Evolutionary conservation across 2,329 filamentous ascomycete genomes (phyloP), one percentile per base, ranked within the genome.

Genomic region (Trichoderma sp.): DNA sequence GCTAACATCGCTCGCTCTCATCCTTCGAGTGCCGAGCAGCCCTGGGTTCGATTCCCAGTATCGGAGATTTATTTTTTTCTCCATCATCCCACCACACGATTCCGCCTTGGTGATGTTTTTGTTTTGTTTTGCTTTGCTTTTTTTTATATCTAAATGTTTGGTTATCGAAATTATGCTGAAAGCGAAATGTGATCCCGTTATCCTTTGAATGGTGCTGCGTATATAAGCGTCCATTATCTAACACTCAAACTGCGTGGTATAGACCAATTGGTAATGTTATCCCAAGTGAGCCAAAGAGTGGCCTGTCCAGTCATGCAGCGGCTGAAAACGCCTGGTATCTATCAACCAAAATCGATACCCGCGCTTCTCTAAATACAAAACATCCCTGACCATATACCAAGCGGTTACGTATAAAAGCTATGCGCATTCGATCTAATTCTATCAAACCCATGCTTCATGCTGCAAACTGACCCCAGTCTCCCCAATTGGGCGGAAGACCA

Each of bases 401-500:
- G 39, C 9, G n/a, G 32, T 67, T 67, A 58, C 6, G 4, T 57
- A 30, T n/a, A 39, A 32, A 57, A n/a, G 47, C 20, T 53, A 11
- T 28, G 47, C 47, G 47, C 32, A 13, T 66, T 20, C 20, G 9
- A 66, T 57, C 32, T 15, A 65, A 15, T 17, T 26, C 63, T 12
- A 20, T n/a, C 43, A 17, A 9, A 30, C 20, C 36, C 39, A 23
- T 20, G 26, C 5, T 13, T 77, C 75, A 79, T 2, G 77, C 77
- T 15, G 79, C 77, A 71, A 80, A 82, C 30, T 83, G 81, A 0
- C 78, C 80, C 83, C 82, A 84, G 13, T 84, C 83, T 11, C 79
- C 79, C 86, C 86, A 88, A 55, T 86, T 87, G 1, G 86, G 83
- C 0, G 86, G 86, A 13, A 85, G 78, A 0, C 84, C 85, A 65